phyloP scores from a whole-genome alignment of 1,139 yeast genomes.

The Geotrichum phurueaensis region DNA sequence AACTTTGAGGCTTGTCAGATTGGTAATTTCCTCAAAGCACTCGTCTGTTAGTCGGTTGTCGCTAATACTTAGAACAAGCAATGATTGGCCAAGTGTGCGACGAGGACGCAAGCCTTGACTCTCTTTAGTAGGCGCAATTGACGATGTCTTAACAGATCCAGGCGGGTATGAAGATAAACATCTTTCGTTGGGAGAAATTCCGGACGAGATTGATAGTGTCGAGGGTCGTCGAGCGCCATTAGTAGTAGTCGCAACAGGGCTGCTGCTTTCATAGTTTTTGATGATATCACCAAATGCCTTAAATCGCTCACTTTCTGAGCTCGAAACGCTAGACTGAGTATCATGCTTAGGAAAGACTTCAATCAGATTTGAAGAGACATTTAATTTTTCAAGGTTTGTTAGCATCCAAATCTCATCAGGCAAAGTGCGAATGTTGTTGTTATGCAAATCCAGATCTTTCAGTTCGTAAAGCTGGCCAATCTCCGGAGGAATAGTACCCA shows the following conservation, averaged over 20 bases:
- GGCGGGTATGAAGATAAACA: conserved; percentile 4
- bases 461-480: conserved; percentile 59
- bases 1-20: conserved; percentile 51
- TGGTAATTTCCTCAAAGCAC: conserved; percentile 62
- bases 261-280: neutral
- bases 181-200: conserved; percentile 11
- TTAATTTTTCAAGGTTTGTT: conserved; percentile 52
- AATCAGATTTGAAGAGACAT: conserved; percentile 75
- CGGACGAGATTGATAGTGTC: conserved; percentile 22
- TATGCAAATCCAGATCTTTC: conserved; percentile 71
- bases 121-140: neutral
- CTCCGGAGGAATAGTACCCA: conserved; percentile 64
- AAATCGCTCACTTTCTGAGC: conserved; percentile 13
- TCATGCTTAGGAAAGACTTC: conserved; percentile 52
- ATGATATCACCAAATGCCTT: conserved; percentile 9
- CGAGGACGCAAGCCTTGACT: conserved; percentile 8
- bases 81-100: conserved; percentile 34
- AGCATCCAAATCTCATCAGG: conserved; percentile 67
- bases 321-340: conserved; percentile 9
- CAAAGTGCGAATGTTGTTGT: conserved; percentile 68
- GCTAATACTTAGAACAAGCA: conserved; percentile 58
- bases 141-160: neutral
- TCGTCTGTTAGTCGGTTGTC: conserved; percentile 83
- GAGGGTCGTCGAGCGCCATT: conserved; percentile 22
- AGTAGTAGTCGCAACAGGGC: neutral